A percentile compares a stretch with the other conserved stretches of the same genome.
Conservation (phyloP, 306 rosid species). For the Comarum palustre region DNA sequence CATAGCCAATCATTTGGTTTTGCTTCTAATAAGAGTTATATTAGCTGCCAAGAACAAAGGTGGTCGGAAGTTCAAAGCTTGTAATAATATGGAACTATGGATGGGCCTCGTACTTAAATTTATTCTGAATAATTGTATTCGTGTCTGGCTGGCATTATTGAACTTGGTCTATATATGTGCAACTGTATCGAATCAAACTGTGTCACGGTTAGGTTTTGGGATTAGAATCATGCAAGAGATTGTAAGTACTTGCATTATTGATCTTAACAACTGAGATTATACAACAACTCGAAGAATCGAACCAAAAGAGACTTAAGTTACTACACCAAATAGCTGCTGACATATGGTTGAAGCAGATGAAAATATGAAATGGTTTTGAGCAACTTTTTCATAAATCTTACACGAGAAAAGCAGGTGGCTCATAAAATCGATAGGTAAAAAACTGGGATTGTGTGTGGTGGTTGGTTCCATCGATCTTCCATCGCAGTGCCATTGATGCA, state of each 20-base stretch:
- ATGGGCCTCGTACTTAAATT: constrained; percentile 13
- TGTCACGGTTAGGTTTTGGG: constrained; percentile 39
- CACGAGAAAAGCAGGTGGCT: constrained; percentile 27
- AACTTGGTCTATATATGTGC: constrained; percentile 21
- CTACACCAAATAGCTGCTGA: constrained; percentile 4
- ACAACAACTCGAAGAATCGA: too few species aligned
- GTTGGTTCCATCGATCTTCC: constrained; percentile 52
- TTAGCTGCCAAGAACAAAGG: constrained; percentile 22
- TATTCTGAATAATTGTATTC: constrained; percentile 5
- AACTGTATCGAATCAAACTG: constrained; percentile 34
- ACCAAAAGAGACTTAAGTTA: too few species aligned
- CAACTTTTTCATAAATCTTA: constrained; percentile 21
- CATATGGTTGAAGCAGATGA: constrained; percentile 27
- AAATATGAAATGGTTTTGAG: constrained; percentile 14
- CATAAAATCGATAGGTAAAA: constrained; percentile 8
- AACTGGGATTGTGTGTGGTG: constrained; percentile 9
- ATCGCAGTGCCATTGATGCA: constrained; percentile 10
- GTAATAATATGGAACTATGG: constrained; percentile 1
- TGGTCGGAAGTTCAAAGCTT: constrained; percentile 30
- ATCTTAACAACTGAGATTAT: background rate
- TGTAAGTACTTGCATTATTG: background rate
- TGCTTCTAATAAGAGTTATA: constrained; percentile 29
- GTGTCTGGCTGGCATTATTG: constrained; percentile 24
- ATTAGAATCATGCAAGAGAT: background rate
- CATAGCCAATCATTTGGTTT: constrained; percentile 47